phyloP scores from a whole-genome alignment of 2,329 filamentous ascomycete species.

The Microsporum audouinii region DNA sequence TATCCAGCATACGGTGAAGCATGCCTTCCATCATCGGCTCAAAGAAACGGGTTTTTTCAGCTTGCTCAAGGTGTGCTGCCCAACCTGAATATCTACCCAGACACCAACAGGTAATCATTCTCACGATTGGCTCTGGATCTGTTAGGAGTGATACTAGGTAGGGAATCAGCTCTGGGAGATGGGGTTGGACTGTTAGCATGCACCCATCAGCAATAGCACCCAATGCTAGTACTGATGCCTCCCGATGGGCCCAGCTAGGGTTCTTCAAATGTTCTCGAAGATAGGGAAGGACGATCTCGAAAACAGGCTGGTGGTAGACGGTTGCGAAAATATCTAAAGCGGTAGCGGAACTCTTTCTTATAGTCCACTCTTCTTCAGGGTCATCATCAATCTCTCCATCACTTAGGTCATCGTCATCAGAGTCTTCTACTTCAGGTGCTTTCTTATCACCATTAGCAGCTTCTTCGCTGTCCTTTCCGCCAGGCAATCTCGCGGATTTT shows the following conservation, averaged over 20 bases:
- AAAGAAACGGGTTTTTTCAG: conserved; percentile 66
- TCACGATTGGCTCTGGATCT: conserved; percentile 77
- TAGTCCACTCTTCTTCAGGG: conserved; percentile 85
- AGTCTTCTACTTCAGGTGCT: conserved; percentile 42
- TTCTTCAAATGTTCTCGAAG: conserved; percentile 81
- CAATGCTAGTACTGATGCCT: conserved; percentile 86
- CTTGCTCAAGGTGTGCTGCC: conserved; percentile 64
- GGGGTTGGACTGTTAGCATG: conserved; percentile 76
- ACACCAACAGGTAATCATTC: conserved; percentile 97
- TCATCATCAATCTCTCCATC: conserved; percentile 71
- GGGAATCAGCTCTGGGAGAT: conserved; percentile 78
- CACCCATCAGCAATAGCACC: conserved; percentile 93
- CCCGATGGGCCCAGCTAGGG: conserved; percentile 78
- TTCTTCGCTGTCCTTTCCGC: conserved; percentile 33
- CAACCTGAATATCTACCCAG: conserved; percentile 86
- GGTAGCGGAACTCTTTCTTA: conserved; percentile 93
- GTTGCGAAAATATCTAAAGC: conserved; percentile 88
- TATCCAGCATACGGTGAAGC: conserved; percentile 84
- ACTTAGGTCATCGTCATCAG: conserved; percentile 63
- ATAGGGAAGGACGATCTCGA: conserved; percentile 85
- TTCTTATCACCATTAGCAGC: conserved; percentile 37
- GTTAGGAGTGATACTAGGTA: conserved; percentile 79
- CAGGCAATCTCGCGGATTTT: conserved; percentile 49
- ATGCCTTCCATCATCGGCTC: conserved; percentile 97
- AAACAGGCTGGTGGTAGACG: conserved; percentile 78